These are phyloP conservation scores for Jamesozyma hellenica DNA, from an alignment of 805 yeast genomes.

Conservation along the genomic window DNA sequence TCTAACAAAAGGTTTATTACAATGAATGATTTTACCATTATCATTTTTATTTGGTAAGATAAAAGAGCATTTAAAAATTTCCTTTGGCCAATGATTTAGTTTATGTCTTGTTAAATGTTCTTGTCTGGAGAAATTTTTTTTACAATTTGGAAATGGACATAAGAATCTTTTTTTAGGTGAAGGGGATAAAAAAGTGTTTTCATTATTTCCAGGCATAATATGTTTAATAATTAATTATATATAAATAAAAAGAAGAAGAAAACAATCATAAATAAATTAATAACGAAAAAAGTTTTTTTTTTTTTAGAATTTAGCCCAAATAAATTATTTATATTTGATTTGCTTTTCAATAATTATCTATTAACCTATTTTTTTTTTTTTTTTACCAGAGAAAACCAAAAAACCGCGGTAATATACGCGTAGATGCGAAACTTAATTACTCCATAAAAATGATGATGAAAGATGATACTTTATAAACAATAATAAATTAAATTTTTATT, in stretches of 20 bases:
- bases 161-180: background rate
- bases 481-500: too few relatives aligned
- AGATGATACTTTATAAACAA: too few relatives aligned
- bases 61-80: slow-evolving; percentile 40
- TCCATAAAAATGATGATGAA: too few relatives aligned
- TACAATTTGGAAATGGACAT: slow-evolving; percentile 41
- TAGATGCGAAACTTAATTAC: too few relatives aligned
- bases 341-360: too few relatives aligned
- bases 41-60: slow-evolving; percentile 14
- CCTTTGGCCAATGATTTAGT: slow-evolving; percentile 46
- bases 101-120: slow-evolving; percentile 57
- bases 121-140: slow-evolving; percentile 45
- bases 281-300: background rate
- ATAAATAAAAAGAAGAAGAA: too few relatives aligned
- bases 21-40: slow-evolving; percentile 21
- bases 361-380: too few relatives aligned
- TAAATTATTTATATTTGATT: too few relatives aligned
- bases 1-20: slow-evolving; percentile 54
- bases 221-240: background rate
- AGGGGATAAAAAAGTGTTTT: background rate
- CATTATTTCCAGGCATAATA: background rate
- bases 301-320: background rate
- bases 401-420: too few relatives aligned
- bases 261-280: background rate
- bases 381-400: too few relatives aligned